Conservation (phyloP, 495 filamentous ascomycete genomes). For the Xylaria flabelliformis region DNA sequence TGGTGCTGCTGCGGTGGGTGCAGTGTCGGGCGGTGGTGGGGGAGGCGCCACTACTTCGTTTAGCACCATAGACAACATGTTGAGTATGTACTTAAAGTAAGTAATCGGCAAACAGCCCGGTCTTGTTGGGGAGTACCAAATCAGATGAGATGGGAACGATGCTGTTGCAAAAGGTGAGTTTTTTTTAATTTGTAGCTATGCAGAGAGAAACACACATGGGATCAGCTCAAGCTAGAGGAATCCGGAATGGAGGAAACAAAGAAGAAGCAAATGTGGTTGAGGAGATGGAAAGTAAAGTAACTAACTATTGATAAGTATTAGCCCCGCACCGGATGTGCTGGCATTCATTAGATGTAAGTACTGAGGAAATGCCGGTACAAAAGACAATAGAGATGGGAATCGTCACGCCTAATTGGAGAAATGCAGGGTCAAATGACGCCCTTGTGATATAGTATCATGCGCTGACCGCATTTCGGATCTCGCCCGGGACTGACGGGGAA, state of each 20-base stretch:
- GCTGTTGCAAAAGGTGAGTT: not conserved
- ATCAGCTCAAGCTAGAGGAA: not conserved
- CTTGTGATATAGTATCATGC: constrained; percentile 11
- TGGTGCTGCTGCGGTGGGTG: not conserved
- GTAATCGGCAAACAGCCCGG: not conserved
- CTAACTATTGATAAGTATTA: not conserved
- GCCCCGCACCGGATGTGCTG: constrained; percentile 25
- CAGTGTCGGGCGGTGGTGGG: constrained; percentile 27
- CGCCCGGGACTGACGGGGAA: not conserved
- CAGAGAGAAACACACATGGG: not conserved
- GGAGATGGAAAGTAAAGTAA: not conserved
- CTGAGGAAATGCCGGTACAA: not conserved
- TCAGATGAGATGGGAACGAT: not conserved
- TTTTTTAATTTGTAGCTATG: not conserved
- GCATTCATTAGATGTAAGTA: not conserved
- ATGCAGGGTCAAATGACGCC: constrained; percentile 16
- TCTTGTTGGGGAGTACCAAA: not conserved
- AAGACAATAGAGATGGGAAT: not conserved
- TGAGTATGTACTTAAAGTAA: too few relatives aligned
- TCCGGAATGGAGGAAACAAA: constrained; percentile 7
- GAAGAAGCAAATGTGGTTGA: not conserved
- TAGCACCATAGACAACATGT: constrained; percentile 26
- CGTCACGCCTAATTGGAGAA: not conserved
- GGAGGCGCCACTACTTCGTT: constrained; percentile 23
- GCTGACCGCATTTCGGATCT: not conserved